Evolutionary conservation across 345 rosid species (phyloP).

Genomic region (Brassica incana): DNA sequence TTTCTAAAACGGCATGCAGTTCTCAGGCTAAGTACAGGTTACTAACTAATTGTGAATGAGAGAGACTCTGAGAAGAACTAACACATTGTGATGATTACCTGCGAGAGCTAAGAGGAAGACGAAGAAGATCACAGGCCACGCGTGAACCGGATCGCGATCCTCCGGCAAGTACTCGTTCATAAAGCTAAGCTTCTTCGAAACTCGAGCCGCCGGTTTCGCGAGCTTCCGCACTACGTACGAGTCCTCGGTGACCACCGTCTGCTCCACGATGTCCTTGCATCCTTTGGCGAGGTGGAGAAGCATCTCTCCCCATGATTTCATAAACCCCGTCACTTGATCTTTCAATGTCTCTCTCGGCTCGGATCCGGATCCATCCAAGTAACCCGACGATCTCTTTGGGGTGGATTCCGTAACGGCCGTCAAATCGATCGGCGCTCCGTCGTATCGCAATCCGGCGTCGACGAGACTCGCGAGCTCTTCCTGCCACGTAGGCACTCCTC

Average conservation of each 20-base stretch:
- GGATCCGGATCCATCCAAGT: constrained; percentile 23
- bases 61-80: background rate
- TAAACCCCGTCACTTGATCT: constrained; percentile 71
- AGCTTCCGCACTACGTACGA: constrained; percentile 70
- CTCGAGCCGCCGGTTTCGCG: constrained; percentile 63
- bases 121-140: constrained; percentile 81
- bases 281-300: constrained; percentile 74
- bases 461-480: constrained; percentile 70
- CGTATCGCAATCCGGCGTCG: constrained; percentile 50
- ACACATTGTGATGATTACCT: constrained; percentile 43
- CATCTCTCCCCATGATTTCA: constrained; percentile 90
- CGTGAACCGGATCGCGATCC: constrained; percentile 89
- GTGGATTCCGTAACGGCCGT: constrained; percentile 34
- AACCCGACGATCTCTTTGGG: constrained; percentile 34
- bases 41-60: background rate
- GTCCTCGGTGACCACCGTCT: constrained; percentile 69
- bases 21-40: background rate
- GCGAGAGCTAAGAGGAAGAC: constrained; percentile 70
- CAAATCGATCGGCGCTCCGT: constrained; percentile 42
- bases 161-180: constrained; percentile 89
- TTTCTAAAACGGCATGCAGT: background rate
- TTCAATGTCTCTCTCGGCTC: constrained; percentile 53
- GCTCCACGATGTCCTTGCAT: constrained; percentile 60
- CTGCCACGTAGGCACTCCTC: constrained; percentile 61
- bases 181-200: constrained; percentile 60